A percentile compares a stretch with the other conserved stretches of the same genome.
These are phyloP conservation scores for Pterocarpus santalinus DNA, from an alignment of 306 rosid species.

Conservation along the genomic window DNA sequence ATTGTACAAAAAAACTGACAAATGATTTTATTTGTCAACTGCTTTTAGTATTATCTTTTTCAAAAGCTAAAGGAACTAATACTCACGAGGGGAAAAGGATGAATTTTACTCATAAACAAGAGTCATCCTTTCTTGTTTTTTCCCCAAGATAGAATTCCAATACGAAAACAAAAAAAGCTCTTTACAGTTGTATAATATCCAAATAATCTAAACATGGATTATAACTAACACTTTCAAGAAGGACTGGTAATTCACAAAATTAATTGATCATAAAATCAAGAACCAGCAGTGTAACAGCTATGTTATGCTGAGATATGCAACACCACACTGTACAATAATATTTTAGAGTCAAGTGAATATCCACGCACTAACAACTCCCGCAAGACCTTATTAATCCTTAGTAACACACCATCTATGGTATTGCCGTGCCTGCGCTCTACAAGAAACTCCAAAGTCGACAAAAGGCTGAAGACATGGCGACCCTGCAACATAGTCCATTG, in stretches of 20 bases:
- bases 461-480: not conserved
- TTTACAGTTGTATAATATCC: not conserved
- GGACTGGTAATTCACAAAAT: slow-evolving; percentile 34
- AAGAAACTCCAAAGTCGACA: slow-evolving; percentile 47
- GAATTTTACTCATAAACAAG: no score
- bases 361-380: slow-evolving; percentile 53
- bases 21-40: no score
- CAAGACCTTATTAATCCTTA: slow-evolving; percentile 50
- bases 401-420: slow-evolving; percentile 47
- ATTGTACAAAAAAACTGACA: no score
- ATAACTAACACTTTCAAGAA: slow-evolving; percentile 27
- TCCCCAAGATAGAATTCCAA: not conserved
- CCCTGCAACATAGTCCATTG: slow-evolving; percentile 23
- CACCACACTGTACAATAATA: slow-evolving; percentile 56
- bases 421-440: slow-evolving; percentile 38
- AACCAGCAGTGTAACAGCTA: slow-evolving; percentile 42
- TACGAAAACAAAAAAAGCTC: not conserved
- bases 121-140: no score
- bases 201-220: not conserved
- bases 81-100: no score
- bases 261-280: slow-evolving; percentile 29
- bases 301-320: slow-evolving; percentile 49
- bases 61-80: no score
- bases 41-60: no score
- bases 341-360: slow-evolving; percentile 48